These are phyloP conservation scores for Tolypocladium paradoxum DNA, from an alignment of 2,329 filamentous ascomycete species.

Conservation along the genomic window DNA sequence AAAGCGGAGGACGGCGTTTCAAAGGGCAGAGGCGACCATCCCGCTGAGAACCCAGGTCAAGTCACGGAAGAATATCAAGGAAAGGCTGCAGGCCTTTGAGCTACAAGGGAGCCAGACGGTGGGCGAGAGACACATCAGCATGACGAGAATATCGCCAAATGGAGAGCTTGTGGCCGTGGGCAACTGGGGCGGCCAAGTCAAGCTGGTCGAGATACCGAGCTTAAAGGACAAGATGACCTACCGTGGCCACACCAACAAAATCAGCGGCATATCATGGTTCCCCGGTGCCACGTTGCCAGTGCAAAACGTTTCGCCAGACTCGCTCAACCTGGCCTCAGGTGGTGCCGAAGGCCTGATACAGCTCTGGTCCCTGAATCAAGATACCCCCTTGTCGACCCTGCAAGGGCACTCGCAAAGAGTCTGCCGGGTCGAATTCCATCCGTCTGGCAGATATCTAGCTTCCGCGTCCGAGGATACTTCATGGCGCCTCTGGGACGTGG, in stretches of 20 bases:
- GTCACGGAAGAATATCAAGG: slow-evolving; percentile 81
- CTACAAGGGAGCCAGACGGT: slow-evolving; percentile 89
- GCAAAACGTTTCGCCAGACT: slow-evolving; percentile 57
- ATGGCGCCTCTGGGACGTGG: slow-evolving; percentile 92
- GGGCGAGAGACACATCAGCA: slow-evolving; percentile 81
- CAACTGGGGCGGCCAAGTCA: slow-evolving; percentile 86
- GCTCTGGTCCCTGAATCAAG: slow-evolving; percentile 80
- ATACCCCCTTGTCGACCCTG: slow-evolving; percentile 74
- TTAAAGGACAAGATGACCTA: slow-evolving; percentile 66
- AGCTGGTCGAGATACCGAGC: slow-evolving; percentile 73
- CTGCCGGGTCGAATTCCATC: slow-evolving; percentile 88
- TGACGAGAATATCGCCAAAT: slow-evolving; percentile 81
- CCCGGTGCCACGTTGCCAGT: slow-evolving; percentile 68
- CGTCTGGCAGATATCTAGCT: slow-evolving; percentile 78
- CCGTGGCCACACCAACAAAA: slow-evolving; percentile 77
- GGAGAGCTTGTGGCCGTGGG: slow-evolving; percentile 77
- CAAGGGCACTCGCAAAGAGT: slow-evolving; percentile 79
- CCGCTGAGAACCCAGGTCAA: slow-evolving; percentile 84
- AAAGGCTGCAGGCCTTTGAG: slow-evolving; percentile 71
- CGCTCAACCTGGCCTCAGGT: slow-evolving; percentile 80
- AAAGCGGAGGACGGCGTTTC: slow-evolving; percentile 63
- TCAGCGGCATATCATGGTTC: slow-evolving; percentile 85
- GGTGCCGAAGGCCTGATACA: slow-evolving; percentile 82
- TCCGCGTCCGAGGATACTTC: slow-evolving; percentile 94
- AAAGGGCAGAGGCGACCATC: slow-evolving; percentile 73